Evolutionary conservation across 2,329 filamentous ascomycete genomes (phyloP).

Genomic region (Claviceps sp.): DNA sequence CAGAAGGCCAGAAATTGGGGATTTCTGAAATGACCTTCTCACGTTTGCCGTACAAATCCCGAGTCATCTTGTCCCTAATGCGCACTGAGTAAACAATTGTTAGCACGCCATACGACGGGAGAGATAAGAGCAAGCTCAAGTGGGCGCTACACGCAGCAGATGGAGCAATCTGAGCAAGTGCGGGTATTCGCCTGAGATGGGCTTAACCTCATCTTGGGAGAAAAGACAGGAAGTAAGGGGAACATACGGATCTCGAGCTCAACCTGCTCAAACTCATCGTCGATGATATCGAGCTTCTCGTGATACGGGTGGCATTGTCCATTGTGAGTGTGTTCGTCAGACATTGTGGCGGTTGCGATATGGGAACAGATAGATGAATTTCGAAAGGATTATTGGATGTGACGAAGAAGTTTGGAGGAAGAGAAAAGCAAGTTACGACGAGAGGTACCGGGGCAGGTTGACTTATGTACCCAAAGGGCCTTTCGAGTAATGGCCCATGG

Average conservation of each 20-base stretch:
- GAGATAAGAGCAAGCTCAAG: too few species aligned
- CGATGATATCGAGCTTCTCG: constrained; percentile 65
- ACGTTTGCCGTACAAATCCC: constrained; percentile 65
- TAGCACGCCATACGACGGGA: background rate
- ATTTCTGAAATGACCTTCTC: constrained; percentile 57
- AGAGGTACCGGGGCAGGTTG: background rate
- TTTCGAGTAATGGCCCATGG: background rate
- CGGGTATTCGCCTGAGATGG: background rate
- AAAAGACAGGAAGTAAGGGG: background rate
- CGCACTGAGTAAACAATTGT: constrained; percentile 42
- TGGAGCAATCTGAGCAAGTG: background rate
- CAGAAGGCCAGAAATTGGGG: constrained; percentile 86
- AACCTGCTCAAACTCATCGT: constrained; percentile 71
- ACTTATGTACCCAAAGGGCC: constrained; percentile 1
- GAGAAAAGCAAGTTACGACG: background rate
- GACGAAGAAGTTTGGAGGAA: background rate
- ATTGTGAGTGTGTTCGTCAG: constrained; percentile 19
- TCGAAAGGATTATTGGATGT: constrained; percentile 1
- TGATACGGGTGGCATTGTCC: constrained; percentile 42
- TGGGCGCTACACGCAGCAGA: background rate
- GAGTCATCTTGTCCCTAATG: constrained; percentile 53
- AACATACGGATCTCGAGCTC: constrained; percentile 71
- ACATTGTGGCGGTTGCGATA: constrained; percentile 17
- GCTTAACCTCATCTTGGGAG: background rate
- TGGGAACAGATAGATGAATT: constrained; percentile 4